phyloP scores from a whole-genome alignment of 2,329 filamentous ascomycete species.

The Xylariales sp. region DNA sequence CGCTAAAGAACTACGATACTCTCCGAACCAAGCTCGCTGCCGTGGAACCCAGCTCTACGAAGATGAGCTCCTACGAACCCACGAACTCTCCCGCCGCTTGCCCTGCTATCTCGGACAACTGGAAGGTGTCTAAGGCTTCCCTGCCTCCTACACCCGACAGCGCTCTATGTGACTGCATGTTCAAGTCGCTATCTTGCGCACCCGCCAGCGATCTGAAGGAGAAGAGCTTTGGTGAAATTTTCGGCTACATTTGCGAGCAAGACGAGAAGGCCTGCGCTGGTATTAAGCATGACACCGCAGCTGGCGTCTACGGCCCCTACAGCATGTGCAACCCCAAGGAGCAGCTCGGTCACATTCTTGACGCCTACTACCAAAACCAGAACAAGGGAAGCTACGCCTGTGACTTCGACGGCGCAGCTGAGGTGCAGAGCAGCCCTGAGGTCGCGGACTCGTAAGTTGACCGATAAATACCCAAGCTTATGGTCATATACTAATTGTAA shows the following conservation, averaged over 20 bases:
- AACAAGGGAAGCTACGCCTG: conserved; percentile 63
- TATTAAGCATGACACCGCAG: conserved; percentile 65
- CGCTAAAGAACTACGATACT: conserved; percentile 72
- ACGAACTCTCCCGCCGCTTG: conserved; percentile 73
- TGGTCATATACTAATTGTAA: conserved; percentile 14
- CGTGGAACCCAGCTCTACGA: conserved; percentile 68
- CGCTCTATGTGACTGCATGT: conserved; percentile 78
- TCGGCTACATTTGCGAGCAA: conserved; percentile 55
- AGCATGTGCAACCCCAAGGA: conserved; percentile 71
- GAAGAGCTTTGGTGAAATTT: conserved; percentile 64
- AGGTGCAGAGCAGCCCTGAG: conserved; percentile 47
- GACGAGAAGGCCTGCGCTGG: conserved; percentile 64
- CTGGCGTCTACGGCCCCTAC: conserved; percentile 71
- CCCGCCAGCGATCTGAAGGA: conserved; percentile 64
- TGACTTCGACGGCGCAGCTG: conserved; percentile 68
- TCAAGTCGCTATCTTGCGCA: conserved; percentile 71
- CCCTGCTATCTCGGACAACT: conserved; percentile 67
- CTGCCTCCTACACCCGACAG: conserved; percentile 79
- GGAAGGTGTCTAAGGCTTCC: conserved; percentile 65
- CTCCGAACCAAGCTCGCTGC: conserved; percentile 71
- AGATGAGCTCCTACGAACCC: conserved; percentile 70
- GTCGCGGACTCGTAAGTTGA: conserved; percentile 43
- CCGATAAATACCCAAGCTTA: not conserved
- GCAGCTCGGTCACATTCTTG: conserved; percentile 69
- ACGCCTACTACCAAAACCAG: conserved; percentile 67